Evolutionary conservation across 2,329 filamentous ascomycete species (phyloP), one percentile per base, ranked within the genome.

Genomic region (Stemphylium lycopersici): DNA sequence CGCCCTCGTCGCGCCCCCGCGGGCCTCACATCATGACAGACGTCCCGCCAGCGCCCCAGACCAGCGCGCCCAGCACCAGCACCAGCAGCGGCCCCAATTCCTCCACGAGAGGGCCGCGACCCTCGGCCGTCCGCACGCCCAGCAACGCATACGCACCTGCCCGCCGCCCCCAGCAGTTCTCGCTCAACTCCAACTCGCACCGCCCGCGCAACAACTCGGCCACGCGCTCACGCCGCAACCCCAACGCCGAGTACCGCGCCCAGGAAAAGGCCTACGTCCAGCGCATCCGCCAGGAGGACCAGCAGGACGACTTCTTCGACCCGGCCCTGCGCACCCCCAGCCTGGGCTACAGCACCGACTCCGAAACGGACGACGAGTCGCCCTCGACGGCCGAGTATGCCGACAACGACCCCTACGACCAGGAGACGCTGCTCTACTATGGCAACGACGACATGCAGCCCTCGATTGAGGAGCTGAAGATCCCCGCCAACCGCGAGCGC

Each of bases 251-350:
- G 63, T 91, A 90, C 71, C 81, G 90, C 56, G 90, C 90, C 42
- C 91, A 98, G 76, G 93, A 98, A 76, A 91, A 93, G 72, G 93
- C 93, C 52, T 99, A 99, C 72, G 89, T 98, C 31, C 91, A 96
- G 75, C 88, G 93, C 65, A 84, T 98, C 69, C 87, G 92, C 53
- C 91, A 96, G 71, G 90, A 95, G 63, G 85, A 87, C 54, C 76
- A 79, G 38, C 78, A 81, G 39, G 83, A 84, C 57, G 87, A 90
- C 62, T 95, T 93, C 78, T 90, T 92, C 66, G 78, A 79, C 59
- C 75, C 80, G 59, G 87, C 92, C 51, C 81, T 87, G 11, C 89
- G 90, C 63, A 85, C 87, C 2, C 86, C 87, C 37, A 87, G 84
- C 59, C 79, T 91, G 60, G 85, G 83, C 55, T 88, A 89, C 66